Evolutionary conservation across 1,139 yeast species (phyloP).

Genomic region (Taphrina flavorubra): DNA sequence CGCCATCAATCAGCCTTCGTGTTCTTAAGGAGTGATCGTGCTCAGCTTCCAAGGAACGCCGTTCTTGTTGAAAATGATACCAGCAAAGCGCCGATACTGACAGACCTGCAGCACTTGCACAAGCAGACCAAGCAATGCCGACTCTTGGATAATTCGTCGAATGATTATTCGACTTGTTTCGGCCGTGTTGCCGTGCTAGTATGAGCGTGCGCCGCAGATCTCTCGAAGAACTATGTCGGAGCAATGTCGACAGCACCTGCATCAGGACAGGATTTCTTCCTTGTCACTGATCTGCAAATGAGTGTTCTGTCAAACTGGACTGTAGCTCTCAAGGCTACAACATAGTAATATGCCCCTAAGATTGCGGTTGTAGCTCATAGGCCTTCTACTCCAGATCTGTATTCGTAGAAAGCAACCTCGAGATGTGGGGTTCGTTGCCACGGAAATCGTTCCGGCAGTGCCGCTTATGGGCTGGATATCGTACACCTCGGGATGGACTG

Average conservation of each 20-base stretch:
- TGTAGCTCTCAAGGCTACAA: neutral
- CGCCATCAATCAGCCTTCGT: constrained; percentile 11
- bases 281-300: neutral
- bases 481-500: too few species aligned
- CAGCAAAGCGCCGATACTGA: neutral
- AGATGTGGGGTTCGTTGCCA: neutral
- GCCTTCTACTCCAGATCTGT: too few species aligned
- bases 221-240: neutral
- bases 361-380: too few species aligned
- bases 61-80: neutral
- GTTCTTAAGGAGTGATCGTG: constrained; percentile 8
- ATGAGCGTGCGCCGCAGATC: neutral
- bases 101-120: neutral
- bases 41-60: neutral
- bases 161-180: neutral
- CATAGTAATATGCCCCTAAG: too few species aligned
- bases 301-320: neutral
- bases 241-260: constrained; percentile 2
- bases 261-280: neutral
- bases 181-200: neutral
- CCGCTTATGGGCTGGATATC: neutral
- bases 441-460: constrained; percentile 1
- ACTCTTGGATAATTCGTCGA: neutral
- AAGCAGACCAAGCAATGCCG: constrained; percentile 4
- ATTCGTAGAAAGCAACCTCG: too few species aligned